Evolutionary conservation across 352 stramenopile species (phyloP).

Genomic region (Phytophthora boehmeriae): DNA sequence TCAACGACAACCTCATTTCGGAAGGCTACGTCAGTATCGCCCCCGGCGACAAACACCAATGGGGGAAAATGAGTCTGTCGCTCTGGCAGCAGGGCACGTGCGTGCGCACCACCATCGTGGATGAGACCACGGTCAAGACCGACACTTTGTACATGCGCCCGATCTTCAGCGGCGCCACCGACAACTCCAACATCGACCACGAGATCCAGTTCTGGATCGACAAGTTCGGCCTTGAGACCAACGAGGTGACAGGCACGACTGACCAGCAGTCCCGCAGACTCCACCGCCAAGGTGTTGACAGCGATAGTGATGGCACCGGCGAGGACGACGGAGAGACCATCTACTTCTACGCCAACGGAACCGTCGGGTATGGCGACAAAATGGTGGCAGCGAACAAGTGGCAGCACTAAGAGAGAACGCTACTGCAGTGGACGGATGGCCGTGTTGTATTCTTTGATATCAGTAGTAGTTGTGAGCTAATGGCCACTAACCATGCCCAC

Average conservation of each 20-base stretch:
- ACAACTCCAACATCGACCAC: slow-evolving; percentile 50
- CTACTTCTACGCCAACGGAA: slow-evolving; percentile 14
- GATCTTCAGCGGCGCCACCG: slow-evolving; percentile 54
- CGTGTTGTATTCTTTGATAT: no score
- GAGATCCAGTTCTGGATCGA: slow-evolving; percentile 60
- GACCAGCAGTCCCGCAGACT: slow-evolving; percentile 12
- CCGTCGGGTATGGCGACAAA: slow-evolving; percentile 9
- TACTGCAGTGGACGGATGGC: no score
- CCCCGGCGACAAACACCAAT: slow-evolving; percentile 33
- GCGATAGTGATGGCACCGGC: neutral
- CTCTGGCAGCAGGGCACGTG: slow-evolving; percentile 57
- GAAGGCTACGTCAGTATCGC: slow-evolving; percentile 35
- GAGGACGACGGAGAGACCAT: neutral
- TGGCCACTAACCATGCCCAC: no score
- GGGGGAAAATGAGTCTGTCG: slow-evolving; percentile 49
- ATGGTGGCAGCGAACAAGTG: no score
- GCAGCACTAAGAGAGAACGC: no score
- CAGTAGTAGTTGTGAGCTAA: no score
- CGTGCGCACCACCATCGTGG: slow-evolving; percentile 43
- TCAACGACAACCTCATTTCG: slow-evolving; percentile 41
- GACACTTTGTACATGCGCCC: slow-evolving; percentile 56
- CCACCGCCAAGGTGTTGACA: neutral
- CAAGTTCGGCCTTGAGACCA: slow-evolving; percentile 43
- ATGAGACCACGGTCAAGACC: slow-evolving; percentile 43
- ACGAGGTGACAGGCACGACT: slow-evolving; percentile 19